Evolutionary conservation across 495 filamentous ascomycete genomes (phyloP), one percentile per base, ranked within the genome.

Genomic region (Tuber melanosporum): DNA sequence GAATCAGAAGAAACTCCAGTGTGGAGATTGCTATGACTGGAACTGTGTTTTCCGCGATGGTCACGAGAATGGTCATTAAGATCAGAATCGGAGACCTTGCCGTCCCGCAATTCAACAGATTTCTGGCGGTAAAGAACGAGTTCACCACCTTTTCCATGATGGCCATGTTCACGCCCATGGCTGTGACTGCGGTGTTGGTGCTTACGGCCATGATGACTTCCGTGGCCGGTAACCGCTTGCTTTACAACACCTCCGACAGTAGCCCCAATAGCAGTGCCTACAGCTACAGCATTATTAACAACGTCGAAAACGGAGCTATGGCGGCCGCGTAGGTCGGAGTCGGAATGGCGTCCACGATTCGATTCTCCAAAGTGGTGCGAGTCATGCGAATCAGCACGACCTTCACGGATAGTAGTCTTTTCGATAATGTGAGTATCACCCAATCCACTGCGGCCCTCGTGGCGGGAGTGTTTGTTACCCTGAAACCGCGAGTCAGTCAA

Each of bases 211-310:
- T 9, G 62, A 39, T 71, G 73, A 14, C 73, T 44, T 39, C 73
- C 57, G 26, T 66, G 57, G 57, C 57, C 26, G 14, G 57, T 36
- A 26, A 66, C 57, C 17, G 26, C 57, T 66, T 66, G 26, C 57
- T 66, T 66, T 14, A 32, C 57, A 66, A 8, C 57, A 36, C 32
- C 10, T 66, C 57, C 57, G 14, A 66, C 26, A 66, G 26, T 66
- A 66, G 57, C 57, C 15, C 57, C 57, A 17, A 66, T 66, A 4
- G 57, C 57, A 36, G 57, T 14, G 57, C n/a, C 57, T 17, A 14
- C 57, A 8, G 57, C 57, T 32, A 66, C 26, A 14, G 57, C 57
- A 66, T 80, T 76, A 71, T 80, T 78, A 42, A 80, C 71, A 32
- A 75, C 45, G 4, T 49, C 78, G 14, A 71, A 76, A 7, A 70